Percentiles rank a stretch among this genome's conserved stretches.
phyloP scores from a whole-genome alignment of 2,329 filamentous ascomycete species.

The Juglanconis sp. region DNA sequence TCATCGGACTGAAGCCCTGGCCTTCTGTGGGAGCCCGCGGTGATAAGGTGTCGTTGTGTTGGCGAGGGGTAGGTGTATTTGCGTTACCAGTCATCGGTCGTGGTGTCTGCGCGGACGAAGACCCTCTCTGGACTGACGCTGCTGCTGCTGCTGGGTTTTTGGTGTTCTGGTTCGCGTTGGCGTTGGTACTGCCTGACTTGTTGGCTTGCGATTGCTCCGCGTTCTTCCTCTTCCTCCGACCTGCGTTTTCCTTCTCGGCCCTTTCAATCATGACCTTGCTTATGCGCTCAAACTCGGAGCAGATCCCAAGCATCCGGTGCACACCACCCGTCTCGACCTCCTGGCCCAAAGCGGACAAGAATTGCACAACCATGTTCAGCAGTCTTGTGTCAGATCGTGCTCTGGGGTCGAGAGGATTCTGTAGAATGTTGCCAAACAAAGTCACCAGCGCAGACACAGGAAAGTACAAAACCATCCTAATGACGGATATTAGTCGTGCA shows the following conservation, averaged over 20 bases:
- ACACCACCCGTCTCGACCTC: conserved; percentile 89
- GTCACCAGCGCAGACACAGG: conserved; percentile 93
- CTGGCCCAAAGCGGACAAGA: conserved; percentile 81
- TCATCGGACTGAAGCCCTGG: conserved; percentile 37
- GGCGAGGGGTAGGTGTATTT: conserved; percentile 29
- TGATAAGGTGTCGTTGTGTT: conserved; percentile 27
- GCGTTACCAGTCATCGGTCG: conserved; percentile 24
- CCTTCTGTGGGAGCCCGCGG: conserved; percentile 24
- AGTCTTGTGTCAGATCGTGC: conserved; percentile 85
- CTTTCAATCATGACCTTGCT: conserved; percentile 88
- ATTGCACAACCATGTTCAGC: conserved; percentile 91
- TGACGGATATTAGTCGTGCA: not conserved
- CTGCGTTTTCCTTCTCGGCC: conserved; percentile 78
- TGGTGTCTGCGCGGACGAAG: conserved; percentile 30
- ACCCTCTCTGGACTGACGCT: conserved; percentile 23
- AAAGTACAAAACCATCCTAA: conserved; percentile 87
- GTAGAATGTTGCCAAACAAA: conserved; percentile 91
- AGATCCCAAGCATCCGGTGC: conserved; percentile 88
- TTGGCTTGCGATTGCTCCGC: conserved; percentile 10
- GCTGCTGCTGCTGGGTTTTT: not conserved
- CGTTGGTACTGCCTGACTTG: conserved; percentile 1
- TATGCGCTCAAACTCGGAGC: conserved; percentile 94
- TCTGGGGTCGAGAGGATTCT: conserved; percentile 86
- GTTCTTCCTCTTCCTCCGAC: conserved; percentile 80
- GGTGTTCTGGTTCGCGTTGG: conserved; percentile 10